A percentile compares a stretch with the other conserved stretches of the same genome.
phyloP scores from a whole-genome alignment of 2,329 filamentous ascomycete genomes.

The Gnomoniopsis sp. region DNA sequence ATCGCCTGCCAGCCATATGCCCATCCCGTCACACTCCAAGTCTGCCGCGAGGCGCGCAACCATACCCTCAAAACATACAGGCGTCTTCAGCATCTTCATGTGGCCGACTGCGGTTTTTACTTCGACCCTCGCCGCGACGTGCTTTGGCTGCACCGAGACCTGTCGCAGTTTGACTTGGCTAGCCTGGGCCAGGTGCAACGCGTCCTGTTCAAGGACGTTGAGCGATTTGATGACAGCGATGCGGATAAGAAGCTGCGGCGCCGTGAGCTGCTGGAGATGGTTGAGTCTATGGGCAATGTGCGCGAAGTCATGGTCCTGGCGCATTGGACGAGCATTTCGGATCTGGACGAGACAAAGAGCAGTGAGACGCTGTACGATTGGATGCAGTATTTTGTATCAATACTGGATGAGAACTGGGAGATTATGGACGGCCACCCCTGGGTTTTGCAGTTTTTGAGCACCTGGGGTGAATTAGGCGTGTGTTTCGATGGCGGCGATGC shows the following conservation, averaged over 20 bases:
- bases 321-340: conserved; percentile 19
- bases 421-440: conserved; percentile 14
- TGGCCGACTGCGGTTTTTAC: conserved; percentile 15
- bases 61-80: conserved; percentile 16
- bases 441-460: conserved; percentile 18
- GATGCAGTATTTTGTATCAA: conserved; percentile 19
- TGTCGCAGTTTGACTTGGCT: conserved; percentile 15
- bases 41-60: conserved; percentile 16
- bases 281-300: conserved; percentile 17
- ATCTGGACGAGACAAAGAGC: conserved; percentile 11
- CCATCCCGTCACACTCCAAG: conserved; percentile 12
- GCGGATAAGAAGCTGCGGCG: conserved; percentile 19
- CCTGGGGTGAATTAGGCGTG: conserved; percentile 16
- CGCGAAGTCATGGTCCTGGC: conserved; percentile 18
- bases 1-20: conserved; percentile 9
- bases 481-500: conserved; percentile 16
- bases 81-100: conserved; percentile 14
- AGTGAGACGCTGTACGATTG: conserved; percentile 16
- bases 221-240: conserved; percentile 15
- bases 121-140: conserved; percentile 15
- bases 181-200: conserved; percentile 7
- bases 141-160: conserved; percentile 18
- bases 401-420: conserved; percentile 19
- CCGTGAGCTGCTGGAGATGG: conserved; percentile 18
- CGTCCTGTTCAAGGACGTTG: conserved; percentile 18